Evolutionary conservation across 768 basidiomycete genomes (phyloP).

Genomic region (Leccinum truebloodii): DNA sequence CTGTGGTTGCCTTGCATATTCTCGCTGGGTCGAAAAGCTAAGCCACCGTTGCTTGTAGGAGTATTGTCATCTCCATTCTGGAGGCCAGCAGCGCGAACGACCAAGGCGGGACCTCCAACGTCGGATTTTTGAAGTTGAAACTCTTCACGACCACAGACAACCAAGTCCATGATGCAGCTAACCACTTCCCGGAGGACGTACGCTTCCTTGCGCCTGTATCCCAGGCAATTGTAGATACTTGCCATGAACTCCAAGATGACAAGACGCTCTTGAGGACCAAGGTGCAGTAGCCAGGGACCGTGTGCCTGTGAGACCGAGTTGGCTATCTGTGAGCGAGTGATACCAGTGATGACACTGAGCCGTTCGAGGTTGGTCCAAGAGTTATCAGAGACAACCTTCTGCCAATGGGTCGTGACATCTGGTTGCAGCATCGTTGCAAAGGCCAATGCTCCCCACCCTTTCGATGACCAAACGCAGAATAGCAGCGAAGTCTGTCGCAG

Average conservation of each 20-base stretch:
- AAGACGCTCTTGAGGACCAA: conserved; percentile 76
- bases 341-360: conserved; percentile 64
- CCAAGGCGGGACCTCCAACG: conserved; percentile 42
- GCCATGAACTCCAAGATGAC: conserved; percentile 68
- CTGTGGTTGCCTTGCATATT: conserved; percentile 79
- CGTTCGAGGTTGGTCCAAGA: conserved; percentile 60
- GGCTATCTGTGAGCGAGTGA: conserved; percentile 70
- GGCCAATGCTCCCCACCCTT: conserved; percentile 83
- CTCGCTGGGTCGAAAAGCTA: conserved; percentile 75
- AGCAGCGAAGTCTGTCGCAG: conserved; percentile 74
- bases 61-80: conserved; percentile 28
- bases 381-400: conserved; percentile 54
- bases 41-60: conserved; percentile 44
- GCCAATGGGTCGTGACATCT: conserved; percentile 56
- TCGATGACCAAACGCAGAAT: conserved; percentile 81
- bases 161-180: conserved; percentile 78
- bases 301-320: conserved; percentile 68
- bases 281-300: conserved; percentile 84
- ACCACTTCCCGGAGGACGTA: conserved; percentile 84
- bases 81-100: conserved; percentile 47
- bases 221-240: conserved; percentile 75
- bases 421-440: conserved; percentile 75
- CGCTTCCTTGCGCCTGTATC: conserved; percentile 86
- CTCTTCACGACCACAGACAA: conserved; percentile 82
- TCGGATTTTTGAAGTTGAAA: conserved; percentile 45